Conservation (phyloP, 208 protist species). For the Naegleria gruberi region DNA sequence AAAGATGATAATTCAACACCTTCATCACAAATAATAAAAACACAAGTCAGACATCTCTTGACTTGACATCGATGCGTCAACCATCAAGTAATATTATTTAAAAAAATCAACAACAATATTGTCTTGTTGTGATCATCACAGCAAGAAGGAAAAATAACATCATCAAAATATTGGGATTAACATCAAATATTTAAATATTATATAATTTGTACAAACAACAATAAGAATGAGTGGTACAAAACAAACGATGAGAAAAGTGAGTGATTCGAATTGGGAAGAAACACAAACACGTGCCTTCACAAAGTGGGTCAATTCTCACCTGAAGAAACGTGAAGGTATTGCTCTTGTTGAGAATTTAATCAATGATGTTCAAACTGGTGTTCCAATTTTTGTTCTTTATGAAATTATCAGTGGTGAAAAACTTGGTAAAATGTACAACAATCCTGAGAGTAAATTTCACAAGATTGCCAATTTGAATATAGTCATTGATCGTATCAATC, state of each 20-base stretch:
- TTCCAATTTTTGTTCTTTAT: background rate
- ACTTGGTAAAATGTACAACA: background rate
- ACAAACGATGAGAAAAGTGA: background rate
- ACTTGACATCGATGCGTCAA: no score
- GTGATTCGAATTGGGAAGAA: background rate
- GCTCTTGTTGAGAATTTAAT: background rate
- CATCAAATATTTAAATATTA: no score
- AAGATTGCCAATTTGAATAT: slow-evolving; percentile 3
- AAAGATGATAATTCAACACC: no score
- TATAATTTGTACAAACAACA: no score
- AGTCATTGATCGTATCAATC: background rate
- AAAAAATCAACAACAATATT: no score
- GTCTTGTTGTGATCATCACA: no score
- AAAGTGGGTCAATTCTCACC: background rate
- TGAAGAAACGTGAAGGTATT: background rate
- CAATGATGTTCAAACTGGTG: background rate
- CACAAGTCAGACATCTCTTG: no score
- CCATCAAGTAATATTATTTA: no score
- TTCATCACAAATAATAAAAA: no score
- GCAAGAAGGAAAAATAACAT: no score
- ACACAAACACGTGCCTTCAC: background rate
- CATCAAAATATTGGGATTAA: no score
- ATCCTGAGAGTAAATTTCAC: background rate
- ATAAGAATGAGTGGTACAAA: no score
- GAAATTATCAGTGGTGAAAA: background rate